Evolutionary conservation across 2,329 filamentous ascomycete genomes (phyloP).

Genomic region (Trichoderma semiorbis): DNA sequence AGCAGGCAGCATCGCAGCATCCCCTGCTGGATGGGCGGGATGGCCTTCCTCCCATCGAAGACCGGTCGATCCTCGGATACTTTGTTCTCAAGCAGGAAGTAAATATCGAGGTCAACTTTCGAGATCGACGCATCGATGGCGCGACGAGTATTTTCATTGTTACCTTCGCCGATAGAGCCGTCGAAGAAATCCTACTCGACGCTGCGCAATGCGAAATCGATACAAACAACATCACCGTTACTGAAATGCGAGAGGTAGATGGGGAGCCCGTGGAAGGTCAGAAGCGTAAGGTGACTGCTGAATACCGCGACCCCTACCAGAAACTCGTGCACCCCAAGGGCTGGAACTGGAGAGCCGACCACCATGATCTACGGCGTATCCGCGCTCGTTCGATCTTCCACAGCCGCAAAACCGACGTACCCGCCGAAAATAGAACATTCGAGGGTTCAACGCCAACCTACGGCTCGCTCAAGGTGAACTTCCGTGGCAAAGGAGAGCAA

Average conservation of each 20-base stretch:
- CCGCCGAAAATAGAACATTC: conserved; percentile 53
- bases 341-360: conserved; percentile 63
- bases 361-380: conserved; percentile 71
- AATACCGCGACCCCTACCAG: conserved; percentile 64
- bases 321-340: conserved; percentile 57
- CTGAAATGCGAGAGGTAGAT: conserved; percentile 36
- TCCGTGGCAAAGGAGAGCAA: conserved; percentile 39
- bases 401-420: conserved; percentile 50
- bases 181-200: conserved; percentile 57
- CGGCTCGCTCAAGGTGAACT: conserved; percentile 47
- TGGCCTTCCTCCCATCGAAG: conserved; percentile 33
- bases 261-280: conserved; percentile 36
- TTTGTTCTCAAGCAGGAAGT: conserved; percentile 80
- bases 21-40: conserved; percentile 33
- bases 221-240: conserved; percentile 50
- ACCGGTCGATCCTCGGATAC: conserved; percentile 38
- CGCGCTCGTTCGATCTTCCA: conserved; percentile 57
- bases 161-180: conserved; percentile 54
- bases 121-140: conserved; percentile 68
- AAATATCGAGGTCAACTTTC: conserved; percentile 84
- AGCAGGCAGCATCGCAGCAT: conserved; percentile 19
- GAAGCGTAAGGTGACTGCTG: conserved; percentile 39
- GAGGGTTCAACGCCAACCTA: conserved; percentile 55
- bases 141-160: conserved; percentile 79
- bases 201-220: conserved; percentile 61